Percentiles rank a stretch among this genome's conserved stretches.
These are phyloP conservation scores for Cyclotella choctawhatcheeana DNA, from an alignment of 108 stramenopile species.

Conservation along the genomic window DNA sequence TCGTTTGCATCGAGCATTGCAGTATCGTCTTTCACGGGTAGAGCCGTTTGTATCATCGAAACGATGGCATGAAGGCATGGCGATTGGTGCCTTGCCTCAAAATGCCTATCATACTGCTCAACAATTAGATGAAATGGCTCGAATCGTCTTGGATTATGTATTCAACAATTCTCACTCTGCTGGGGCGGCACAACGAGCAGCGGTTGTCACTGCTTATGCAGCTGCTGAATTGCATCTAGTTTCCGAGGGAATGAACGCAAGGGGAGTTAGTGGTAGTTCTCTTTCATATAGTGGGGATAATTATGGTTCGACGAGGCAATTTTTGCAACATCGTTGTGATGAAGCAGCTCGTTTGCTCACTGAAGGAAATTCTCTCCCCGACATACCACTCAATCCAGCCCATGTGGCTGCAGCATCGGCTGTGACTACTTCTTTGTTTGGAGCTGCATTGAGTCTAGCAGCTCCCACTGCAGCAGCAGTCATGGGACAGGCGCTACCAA, in stretches of 20 bases:
- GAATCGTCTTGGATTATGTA: conserved; percentile 52
- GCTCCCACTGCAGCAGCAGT: conserved; percentile 45
- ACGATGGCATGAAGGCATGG: conserved; percentile 88
- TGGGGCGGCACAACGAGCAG: conserved; percentile 46
- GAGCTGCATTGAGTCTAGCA: conserved; percentile 68
- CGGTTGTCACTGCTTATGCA: conserved; percentile 73
- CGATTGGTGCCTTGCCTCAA: conserved; percentile 68
- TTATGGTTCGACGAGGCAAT: conserved; percentile 70
- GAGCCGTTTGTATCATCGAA: conserved; percentile 45
- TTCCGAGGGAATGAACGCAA: conserved; percentile 50
- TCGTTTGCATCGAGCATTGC: conserved; percentile 50
- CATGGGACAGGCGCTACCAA: conserved; percentile 27
- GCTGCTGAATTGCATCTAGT: conserved; percentile 84
- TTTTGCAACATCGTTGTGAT: conserved; percentile 60
- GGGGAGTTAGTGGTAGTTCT: conserved; percentile 24
- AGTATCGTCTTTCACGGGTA: conserved; percentile 54
- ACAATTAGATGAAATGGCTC: conserved; percentile 68
- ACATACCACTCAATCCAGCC: conserved; percentile 27
- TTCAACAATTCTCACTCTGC: neutral
- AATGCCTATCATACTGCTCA: conserved; percentile 58
- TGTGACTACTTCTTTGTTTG: conserved; percentile 64
- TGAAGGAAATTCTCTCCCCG: conserved; percentile 16
- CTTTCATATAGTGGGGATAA: conserved; percentile 22
- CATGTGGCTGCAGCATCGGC: conserved; percentile 56
- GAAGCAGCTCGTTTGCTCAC: conserved; percentile 56